Conservation (phyloP, 1,284 basidiomycete species). For the Malassezia caprae region DNA sequence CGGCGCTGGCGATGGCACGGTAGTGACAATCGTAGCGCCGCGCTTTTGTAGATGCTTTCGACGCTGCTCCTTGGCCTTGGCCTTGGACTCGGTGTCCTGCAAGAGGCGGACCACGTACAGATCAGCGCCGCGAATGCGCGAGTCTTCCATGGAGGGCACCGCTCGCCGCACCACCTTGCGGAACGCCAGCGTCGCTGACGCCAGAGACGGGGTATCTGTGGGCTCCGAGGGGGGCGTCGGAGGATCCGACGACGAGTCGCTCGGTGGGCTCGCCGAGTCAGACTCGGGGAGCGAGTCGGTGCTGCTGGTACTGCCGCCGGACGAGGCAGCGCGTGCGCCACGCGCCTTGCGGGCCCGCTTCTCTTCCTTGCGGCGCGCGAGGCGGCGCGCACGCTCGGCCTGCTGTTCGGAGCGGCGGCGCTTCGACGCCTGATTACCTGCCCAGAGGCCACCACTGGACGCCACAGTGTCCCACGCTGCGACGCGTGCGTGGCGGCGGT, state of each 20-base stretch:
- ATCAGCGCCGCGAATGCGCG: constrained; percentile 19
- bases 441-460: constrained; percentile 4
- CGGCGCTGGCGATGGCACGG: background rate
- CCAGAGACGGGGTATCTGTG: background rate
- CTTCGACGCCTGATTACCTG: constrained; percentile 10
- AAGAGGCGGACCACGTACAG: constrained; percentile 21
- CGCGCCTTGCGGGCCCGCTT: constrained; percentile 16
- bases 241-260: background rate
- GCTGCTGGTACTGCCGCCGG: constrained; percentile 3
- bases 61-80: constrained; percentile 18
- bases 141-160: background rate
- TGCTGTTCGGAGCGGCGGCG: constrained; percentile 3
- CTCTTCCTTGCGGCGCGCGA: constrained; percentile 14
- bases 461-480: background rate
- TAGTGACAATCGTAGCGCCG: background rate
- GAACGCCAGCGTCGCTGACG: constrained; percentile 3
- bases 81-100: constrained; percentile 20
- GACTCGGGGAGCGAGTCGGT: background rate
- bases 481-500: constrained; percentile 14
- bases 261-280: background rate
- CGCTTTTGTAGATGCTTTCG: constrained; percentile 3
- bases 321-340: constrained; percentile 2
- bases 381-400: constrained; percentile 3
- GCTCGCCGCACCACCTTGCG: constrained; percentile 2
- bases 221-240: background rate